Evolutionary conservation across 768 basidiomycete species (phyloP).

Genomic region (Sarcomyxa edulis): DNA sequence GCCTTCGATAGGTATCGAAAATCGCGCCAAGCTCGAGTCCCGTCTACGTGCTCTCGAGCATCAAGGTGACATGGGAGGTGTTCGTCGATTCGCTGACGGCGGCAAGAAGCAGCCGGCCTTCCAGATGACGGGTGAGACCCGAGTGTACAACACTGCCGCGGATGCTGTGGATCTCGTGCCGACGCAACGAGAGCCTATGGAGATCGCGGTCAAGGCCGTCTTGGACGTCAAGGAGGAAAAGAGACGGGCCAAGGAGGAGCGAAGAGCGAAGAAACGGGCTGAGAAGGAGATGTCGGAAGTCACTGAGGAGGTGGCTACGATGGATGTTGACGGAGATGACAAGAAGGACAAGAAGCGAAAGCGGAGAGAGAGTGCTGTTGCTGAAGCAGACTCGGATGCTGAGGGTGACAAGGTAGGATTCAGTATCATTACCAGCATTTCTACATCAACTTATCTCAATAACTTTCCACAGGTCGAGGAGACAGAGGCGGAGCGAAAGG

Average conservation of each 20-base stretch:
- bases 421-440: slow-evolving; percentile 7
- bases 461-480: no score
- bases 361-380: slow-evolving; percentile 53
- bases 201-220: slow-evolving; percentile 68
- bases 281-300: slow-evolving; percentile 35
- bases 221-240: slow-evolving; percentile 87
- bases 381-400: slow-evolving; percentile 33
- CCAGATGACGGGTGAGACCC: slow-evolving; percentile 73
- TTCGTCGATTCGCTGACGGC: slow-evolving; percentile 58
- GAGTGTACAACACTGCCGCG: slow-evolving; percentile 81
- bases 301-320: slow-evolving; percentile 24
- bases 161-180: slow-evolving; percentile 82
- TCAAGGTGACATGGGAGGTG: slow-evolving; percentile 67
- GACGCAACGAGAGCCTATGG: slow-evolving; percentile 80
- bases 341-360: slow-evolving; percentile 29
- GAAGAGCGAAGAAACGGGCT: slow-evolving; percentile 62
- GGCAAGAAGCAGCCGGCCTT: slow-evolving; percentile 74
- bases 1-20: slow-evolving; percentile 86
- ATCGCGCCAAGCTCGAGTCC: slow-evolving; percentile 93
- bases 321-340: slow-evolving; percentile 12
- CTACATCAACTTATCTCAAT: slow-evolving; percentile 6
- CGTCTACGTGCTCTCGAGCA: slow-evolving; percentile 86
- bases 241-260: slow-evolving; percentile 74
- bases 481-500: slow-evolving; percentile 82
- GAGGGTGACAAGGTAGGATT: slow-evolving; percentile 34